Evolutionary conservation across 2,329 filamentous ascomycete species (phyloP).

Genomic region (Xylariaceae sp.): DNA sequence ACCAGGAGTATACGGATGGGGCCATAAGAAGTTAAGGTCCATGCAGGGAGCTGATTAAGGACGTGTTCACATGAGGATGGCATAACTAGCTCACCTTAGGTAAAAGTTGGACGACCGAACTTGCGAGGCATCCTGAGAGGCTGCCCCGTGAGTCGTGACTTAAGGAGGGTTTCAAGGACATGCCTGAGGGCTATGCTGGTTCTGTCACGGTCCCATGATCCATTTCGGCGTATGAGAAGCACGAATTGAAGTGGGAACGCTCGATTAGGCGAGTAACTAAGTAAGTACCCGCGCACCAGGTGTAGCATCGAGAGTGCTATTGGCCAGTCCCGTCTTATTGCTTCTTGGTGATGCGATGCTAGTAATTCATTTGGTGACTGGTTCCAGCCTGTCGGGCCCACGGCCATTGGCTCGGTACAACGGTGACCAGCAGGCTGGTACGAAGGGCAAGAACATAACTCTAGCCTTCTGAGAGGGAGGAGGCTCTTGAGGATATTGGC

Average conservation of each 20-base stretch:
- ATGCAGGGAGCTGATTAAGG: not conserved
- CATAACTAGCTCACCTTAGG: not conserved
- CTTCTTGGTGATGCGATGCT: not conserved
- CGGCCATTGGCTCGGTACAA: not conserved
- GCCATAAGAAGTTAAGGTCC: not conserved
- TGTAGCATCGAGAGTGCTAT: not conserved
- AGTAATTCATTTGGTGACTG: not conserved
- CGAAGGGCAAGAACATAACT: too few relatives aligned
- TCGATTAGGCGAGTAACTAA: not conserved
- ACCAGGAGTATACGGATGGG: not conserved
- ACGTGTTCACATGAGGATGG: not conserved
- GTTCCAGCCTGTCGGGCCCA: constrained; percentile 1
- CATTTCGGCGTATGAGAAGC: not conserved
- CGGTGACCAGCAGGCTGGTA: not conserved
- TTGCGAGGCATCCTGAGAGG: not conserved
- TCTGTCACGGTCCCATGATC: not conserved
- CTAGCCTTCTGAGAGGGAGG: too few relatives aligned
- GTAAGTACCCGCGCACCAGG: not conserved
- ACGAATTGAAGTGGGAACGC: not conserved
- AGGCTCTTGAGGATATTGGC: not conserved
- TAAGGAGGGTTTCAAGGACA: too few relatives aligned
- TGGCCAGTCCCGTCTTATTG: not conserved
- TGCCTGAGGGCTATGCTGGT: not conserved
- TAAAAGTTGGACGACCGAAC: not conserved
- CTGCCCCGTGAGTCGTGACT: too few relatives aligned